Conservation (phyloP, 192 early-diverging fungal species). For the Rhizophagus prolifer region DNA sequence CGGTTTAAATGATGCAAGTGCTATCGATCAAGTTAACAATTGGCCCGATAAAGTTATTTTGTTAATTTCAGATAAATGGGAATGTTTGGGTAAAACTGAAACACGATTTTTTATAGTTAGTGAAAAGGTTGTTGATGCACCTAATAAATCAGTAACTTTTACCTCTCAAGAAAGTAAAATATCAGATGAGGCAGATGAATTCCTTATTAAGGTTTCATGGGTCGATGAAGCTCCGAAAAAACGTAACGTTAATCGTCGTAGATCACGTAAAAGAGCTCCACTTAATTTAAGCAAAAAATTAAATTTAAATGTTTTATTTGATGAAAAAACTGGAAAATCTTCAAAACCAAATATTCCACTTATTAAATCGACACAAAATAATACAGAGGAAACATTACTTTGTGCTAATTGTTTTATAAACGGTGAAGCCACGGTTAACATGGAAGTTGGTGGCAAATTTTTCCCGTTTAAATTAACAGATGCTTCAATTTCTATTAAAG, state of each 20-base stretch:
- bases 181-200: not conserved
- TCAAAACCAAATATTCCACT: conserved; percentile 23
- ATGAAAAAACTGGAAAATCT: conserved; percentile 7
- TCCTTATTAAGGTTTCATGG: not conserved
- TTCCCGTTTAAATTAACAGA: not conserved
- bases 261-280: not conserved
- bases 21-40: not conserved
- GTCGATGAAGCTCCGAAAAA: not conserved
- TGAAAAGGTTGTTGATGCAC: not conserved
- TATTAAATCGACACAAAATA: not conserved
- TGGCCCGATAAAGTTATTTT: conserved; percentile 10
- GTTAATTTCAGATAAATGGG: not conserved
- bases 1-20: not conserved
- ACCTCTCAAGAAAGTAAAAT: not conserved
- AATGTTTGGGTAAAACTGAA: not conserved
- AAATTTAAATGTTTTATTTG: conserved; percentile 17
- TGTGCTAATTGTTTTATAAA: conserved; percentile 17
- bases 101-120: not conserved
- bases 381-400: conserved; percentile 7
- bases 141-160: not conserved
- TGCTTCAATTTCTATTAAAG: conserved; percentile 1
- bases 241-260: not conserved
- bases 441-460: not conserved
- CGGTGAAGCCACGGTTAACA: conserved; percentile 3
- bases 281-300: not conserved